Conservation (phyloP, 73 alveolate genomes). For the Uronychia setigera region DNA sequence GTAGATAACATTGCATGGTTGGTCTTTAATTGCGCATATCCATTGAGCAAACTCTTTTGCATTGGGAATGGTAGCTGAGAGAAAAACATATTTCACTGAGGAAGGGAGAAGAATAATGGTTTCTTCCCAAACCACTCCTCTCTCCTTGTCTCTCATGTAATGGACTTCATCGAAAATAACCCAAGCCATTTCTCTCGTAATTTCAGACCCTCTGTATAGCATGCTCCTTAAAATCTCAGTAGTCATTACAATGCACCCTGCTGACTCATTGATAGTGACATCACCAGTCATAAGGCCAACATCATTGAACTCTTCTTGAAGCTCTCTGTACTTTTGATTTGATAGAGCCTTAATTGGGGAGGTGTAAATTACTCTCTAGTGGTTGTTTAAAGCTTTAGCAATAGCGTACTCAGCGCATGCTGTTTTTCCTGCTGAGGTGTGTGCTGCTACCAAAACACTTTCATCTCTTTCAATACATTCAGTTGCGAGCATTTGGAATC, state of each 20-base stretch:
- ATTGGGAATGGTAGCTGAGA: slow-evolving; percentile 99
- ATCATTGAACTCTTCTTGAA: slow-evolving; percentile 97
- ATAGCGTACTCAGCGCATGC: slow-evolving; percentile 99
- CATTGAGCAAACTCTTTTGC: slow-evolving; percentile 99
- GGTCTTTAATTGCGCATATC: slow-evolving; percentile 94
- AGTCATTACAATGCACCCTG: slow-evolving; percentile 99
- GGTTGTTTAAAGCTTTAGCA: slow-evolving; percentile 96
- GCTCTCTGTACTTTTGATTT: slow-evolving; percentile 99
- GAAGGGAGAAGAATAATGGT: slow-evolving; percentile 95
- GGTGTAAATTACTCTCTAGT: slow-evolving; percentile 98
- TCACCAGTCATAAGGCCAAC: slow-evolving; percentile 99
- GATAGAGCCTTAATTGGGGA: slow-evolving; percentile 99
- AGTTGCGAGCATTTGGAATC: slow-evolving; percentile 95
- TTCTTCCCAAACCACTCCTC: slow-evolving; percentile 99
- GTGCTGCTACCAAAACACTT: slow-evolving; percentile 99
- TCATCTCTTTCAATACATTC: slow-evolving; percentile 94
- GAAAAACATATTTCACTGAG: slow-evolving; percentile 94
- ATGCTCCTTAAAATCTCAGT: slow-evolving; percentile 99
- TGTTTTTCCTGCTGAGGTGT: slow-evolving; percentile 99
- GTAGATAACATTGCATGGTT: slow-evolving; percentile 99
- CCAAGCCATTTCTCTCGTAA: slow-evolving; percentile 99
- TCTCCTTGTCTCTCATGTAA: slow-evolving; percentile 99
- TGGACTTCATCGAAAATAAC: slow-evolving; percentile 99
- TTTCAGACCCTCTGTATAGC: slow-evolving; percentile 99
- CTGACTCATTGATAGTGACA: slow-evolving; percentile 97